Evolutionary conservation across 2,329 filamentous ascomycete species (phyloP).

Genomic region (Parastagonospora avenae): DNA sequence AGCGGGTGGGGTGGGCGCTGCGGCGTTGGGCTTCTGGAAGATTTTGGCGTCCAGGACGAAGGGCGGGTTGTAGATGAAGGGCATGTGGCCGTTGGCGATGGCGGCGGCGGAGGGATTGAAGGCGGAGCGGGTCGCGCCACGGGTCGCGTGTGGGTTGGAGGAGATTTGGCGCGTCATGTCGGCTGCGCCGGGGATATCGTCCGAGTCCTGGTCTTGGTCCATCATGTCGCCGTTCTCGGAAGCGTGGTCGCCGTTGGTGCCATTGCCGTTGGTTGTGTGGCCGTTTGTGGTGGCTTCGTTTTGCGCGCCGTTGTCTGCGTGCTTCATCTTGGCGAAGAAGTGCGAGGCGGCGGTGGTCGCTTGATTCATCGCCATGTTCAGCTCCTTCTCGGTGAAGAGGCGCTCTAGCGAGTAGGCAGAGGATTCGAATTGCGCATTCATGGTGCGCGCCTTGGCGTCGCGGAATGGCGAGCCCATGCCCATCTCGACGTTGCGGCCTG

Average conservation of each 20-base stretch:
- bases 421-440: constrained; percentile 62
- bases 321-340: constrained; percentile 62
- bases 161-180: constrained; percentile 67
- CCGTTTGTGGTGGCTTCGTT: constrained; percentile 40
- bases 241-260: constrained; percentile 43
- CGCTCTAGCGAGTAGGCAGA: constrained; percentile 65
- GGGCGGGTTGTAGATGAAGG: constrained; percentile 50
- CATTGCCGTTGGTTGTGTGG: constrained; percentile 34
- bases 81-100: constrained; percentile 47
- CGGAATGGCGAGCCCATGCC: constrained; percentile 56
- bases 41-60: constrained; percentile 53
- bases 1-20: constrained; percentile 53
- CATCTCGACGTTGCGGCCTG: constrained; percentile 53
- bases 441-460: constrained; percentile 58
- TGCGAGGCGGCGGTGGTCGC: constrained; percentile 64
- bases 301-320: constrained; percentile 29
- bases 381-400: constrained; percentile 71
- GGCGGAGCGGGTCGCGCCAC: constrained; percentile 59
- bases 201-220: constrained; percentile 44
- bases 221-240: constrained; percentile 46
- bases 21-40: constrained; percentile 54
- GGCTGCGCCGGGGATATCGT: constrained; percentile 50
- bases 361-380: constrained; percentile 65
- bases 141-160: constrained; percentile 61
- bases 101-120: constrained; percentile 59